Evolutionary conservation across 768 basidiomycete genomes (phyloP).

Genomic region (Phallus indusiatus): DNA sequence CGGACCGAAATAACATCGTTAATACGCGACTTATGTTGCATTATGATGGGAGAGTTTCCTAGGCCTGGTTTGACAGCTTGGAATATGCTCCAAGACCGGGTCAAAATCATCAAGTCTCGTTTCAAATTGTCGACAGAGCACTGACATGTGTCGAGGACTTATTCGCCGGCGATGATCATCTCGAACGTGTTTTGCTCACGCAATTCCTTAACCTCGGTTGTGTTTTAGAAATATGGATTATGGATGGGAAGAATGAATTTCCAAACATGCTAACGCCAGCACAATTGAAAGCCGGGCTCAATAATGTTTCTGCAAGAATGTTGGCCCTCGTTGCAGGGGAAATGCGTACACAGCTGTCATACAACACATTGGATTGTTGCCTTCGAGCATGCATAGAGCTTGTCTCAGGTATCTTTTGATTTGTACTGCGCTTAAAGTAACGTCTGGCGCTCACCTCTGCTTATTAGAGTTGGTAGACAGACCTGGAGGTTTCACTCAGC

Average conservation of each 20-base stretch:
- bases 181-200: conserved; percentile 41
- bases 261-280: conserved; percentile 36
- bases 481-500: no score
- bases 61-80: conserved; percentile 40
- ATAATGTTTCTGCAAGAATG: not conserved
- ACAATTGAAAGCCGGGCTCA: conserved; percentile 35
- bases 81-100: conserved; percentile 47
- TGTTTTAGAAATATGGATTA: conserved; percentile 51
- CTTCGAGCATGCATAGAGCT: conserved; percentile 33
- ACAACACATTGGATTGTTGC: conserved; percentile 32
- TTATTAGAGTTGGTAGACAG: not conserved
- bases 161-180: conserved; percentile 34
- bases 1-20: conserved; percentile 1
- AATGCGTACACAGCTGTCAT: conserved; percentile 24
- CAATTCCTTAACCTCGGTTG: conserved; percentile 45
- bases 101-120: conserved; percentile 43
- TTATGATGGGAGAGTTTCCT: conserved; percentile 33
- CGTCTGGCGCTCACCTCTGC: conserved; percentile 5
- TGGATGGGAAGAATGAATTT: conserved; percentile 28
- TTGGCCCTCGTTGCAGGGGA: conserved; percentile 3
- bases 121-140: conserved; percentile 45
- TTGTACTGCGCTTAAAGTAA: conserved; percentile 11
- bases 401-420: conserved; percentile 29
- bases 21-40: conserved; percentile 4
- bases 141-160: conserved; percentile 42